phyloP scores from a whole-genome alignment of 2,329 filamentous ascomycete species.

The Leptographium flavum region DNA sequence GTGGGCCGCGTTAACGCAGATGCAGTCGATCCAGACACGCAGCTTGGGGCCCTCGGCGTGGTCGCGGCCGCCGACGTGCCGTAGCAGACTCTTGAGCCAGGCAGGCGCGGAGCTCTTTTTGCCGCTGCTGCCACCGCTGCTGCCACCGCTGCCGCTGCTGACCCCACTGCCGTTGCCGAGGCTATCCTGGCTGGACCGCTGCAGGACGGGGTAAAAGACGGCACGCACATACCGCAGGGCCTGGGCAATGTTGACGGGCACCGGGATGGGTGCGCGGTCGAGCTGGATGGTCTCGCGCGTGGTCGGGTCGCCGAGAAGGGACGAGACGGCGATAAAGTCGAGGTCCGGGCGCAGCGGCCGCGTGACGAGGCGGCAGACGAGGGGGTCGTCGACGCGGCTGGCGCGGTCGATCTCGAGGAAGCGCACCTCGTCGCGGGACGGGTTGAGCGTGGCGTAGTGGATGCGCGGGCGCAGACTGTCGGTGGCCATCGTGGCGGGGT shows the following conservation, averaged over 20 bases:
- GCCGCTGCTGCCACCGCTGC: not conserved
- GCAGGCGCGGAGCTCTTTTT: not conserved
- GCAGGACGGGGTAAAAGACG: not conserved
- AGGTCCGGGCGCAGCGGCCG: not conserved
- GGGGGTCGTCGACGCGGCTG: not conserved
- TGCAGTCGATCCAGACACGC: constrained; percentile 1
- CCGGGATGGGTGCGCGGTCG: not conserved
- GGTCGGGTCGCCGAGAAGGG: not conserved
- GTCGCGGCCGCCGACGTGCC: not conserved
- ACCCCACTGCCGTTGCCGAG: too few relatives aligned
- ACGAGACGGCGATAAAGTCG: constrained; percentile 1
- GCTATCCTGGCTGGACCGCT: not conserved
- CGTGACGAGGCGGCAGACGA: not conserved
- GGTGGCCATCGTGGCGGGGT: not conserved
- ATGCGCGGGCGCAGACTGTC: not conserved
- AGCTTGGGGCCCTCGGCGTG: not conserved
- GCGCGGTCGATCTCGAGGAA: not conserved
- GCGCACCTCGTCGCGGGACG: not conserved
- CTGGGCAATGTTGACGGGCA: not conserved
- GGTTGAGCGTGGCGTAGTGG: not conserved
- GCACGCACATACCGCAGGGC: not conserved
- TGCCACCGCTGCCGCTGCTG: too few relatives aligned
- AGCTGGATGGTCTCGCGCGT: not conserved
- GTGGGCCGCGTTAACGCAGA: not conserved
- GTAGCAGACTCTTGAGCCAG: not conserved